Conservation (phyloP, 257 asterid genomes). For the Eucommia ulmoides region DNA sequence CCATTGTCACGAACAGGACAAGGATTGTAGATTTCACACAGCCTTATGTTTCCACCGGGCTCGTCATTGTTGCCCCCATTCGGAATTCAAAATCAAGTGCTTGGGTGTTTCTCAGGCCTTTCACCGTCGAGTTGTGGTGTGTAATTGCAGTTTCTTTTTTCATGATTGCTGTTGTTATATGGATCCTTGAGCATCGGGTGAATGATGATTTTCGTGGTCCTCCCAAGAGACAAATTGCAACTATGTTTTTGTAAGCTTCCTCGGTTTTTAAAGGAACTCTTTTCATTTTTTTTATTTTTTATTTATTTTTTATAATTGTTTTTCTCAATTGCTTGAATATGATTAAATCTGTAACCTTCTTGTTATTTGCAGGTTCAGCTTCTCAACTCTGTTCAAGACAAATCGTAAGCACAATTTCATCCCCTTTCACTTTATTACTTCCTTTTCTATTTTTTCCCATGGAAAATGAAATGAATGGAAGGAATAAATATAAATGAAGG, state of each 20-base stretch:
- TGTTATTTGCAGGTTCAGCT: conserved; percentile 39
- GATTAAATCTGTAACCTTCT: neutral
- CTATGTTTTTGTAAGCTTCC: conserved; percentile 19
- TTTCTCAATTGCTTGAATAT: neutral
- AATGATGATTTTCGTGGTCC: conserved; percentile 25
- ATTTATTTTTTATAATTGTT: too few relatives aligned
- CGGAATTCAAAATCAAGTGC: conserved; percentile 16
- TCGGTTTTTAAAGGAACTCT: neutral
- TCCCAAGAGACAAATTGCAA: conserved; percentile 18
- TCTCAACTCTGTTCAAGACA: conserved; percentile 48
- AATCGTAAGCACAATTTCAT: conserved; percentile 32
- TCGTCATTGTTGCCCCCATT: conserved; percentile 16
- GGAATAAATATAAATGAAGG: too few relatives aligned
- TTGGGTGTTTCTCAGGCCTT: conserved; percentile 22
- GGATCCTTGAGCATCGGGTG: conserved; percentile 25
- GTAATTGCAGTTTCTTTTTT: conserved; percentile 17
- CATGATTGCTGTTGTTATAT: conserved; percentile 18
- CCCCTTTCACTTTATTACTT: too few relatives aligned
- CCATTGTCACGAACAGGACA: conserved; percentile 21
- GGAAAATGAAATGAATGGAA: too few relatives aligned
- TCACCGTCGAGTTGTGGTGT: conserved; percentile 18
- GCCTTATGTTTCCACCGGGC: conserved; percentile 15
- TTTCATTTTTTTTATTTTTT: neutral
- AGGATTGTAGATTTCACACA: conserved; percentile 14
- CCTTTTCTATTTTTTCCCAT: too few relatives aligned